Base-by-base conservation (phyloP, 1,284 basidiomycete species). In the Taiwanofungus camphoratus region DNA sequence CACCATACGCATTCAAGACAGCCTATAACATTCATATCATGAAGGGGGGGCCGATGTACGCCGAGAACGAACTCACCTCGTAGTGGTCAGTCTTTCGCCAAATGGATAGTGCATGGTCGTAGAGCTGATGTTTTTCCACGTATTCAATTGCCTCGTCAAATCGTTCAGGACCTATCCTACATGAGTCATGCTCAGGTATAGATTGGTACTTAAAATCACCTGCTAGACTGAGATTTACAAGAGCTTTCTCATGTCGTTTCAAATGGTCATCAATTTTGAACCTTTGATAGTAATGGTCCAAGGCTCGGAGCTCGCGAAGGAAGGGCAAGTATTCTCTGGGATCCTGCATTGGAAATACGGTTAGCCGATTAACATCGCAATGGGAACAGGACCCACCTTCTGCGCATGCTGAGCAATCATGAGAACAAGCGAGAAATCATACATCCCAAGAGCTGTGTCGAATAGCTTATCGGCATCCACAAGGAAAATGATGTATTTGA, bases 401-500 rank as follows among this genome's bases (percentile, higher is more conserved):
- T 97, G 93, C 26, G 94, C 90, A 57, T 98, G 89, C 62, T 99
- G 96, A 1, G 96, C 95, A 27, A 99, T 79, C 82, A 99, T 85
- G 24, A 99, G 72, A 2, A 97, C 94, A 2, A 99, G 72, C 18
- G 88, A 83, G 66, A 99, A 97, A 64, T 99, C 92, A 64, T 99
- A 99, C 92, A 98, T 98, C 19, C 96, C 95, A 19, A 99, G 75
- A 1, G 96, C 96, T 4, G 89, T 88, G 60, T 98, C 84, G 67
- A 94, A 99, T 2, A 99, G 75, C 49, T 77, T 78, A 56, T 99
- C 84, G 0, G 93, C 92, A 58, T 98, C 92, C 13, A 92, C 92
- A 23, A 99, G 77, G 74, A 98, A 99, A 62, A 99, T 96, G 62
- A 99, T 87, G 59, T 99, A 99, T 62, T 95, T 97, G 57, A 98